Evolutionary conservation across 1,284 basidiomycete species (phyloP), one percentile per base, ranked within the genome.

Genomic region (Kwoniella shivajii): DNA sequence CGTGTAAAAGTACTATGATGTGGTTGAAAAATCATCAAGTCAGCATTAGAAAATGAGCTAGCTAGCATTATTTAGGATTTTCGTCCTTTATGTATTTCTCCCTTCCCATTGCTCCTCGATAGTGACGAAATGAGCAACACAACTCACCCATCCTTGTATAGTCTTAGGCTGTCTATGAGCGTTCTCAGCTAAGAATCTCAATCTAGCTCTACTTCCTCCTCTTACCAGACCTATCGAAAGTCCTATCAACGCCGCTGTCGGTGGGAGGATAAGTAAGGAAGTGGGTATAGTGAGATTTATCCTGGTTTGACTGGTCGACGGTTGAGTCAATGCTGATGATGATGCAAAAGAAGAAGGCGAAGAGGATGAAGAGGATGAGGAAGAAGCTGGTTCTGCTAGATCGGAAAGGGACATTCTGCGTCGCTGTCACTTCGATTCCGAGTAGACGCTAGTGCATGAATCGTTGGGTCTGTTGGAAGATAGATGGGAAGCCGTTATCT

Each of bases 181-280:
- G 54, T 78, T 78, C 65, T 78, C 77, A 20, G 75, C 77, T 45
- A 78, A 59, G 56, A 76, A 78, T 20, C 72, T 54, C 46, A 77
- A 50, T 46, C 75, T 66, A 18, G 77, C 75, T 34, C 60, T 44
- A 2, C 60, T 56, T 7, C 71, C 77, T 14, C 76, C 77, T 30
- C 75, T 60, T 0, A 67, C 68, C 46, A 73, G 63, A 4, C 77
- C 77, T 36, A 78, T 72, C 9, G 71, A 57, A 22, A 76, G 57
- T 2, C 76, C 77, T 26, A 78, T 57, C 16, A 67, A 29, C 0
- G 65, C 65, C 1, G 74, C 75, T 16, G 64, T 61, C 0, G 72
- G 62, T 6, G 75, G 71, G 9, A 76, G 49, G 38, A 75, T 60
- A 11, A 77, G 57, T 4, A 78, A 56, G 10, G 67, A 65, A 24